Percentiles rank a stretch among this genome's conserved stretches.
Evolutionary conservation across 2,329 filamentous ascomycete species (phyloP).

Genomic region (Hypoxylon sp.): DNA sequence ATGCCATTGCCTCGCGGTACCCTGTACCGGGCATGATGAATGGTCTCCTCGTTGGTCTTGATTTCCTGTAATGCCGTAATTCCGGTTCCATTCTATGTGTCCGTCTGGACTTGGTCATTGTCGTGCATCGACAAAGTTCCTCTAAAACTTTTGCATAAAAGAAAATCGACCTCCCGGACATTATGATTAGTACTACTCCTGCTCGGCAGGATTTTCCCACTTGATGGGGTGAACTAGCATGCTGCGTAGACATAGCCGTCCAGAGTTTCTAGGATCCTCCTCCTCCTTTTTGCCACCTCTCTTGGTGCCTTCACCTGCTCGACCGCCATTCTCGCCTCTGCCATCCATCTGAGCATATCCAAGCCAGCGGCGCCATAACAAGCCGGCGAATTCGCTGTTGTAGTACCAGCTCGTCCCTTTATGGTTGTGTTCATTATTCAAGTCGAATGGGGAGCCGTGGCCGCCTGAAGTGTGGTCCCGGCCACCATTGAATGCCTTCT

Average conservation of each 20-base stretch:
- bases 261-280: constrained; percentile 61
- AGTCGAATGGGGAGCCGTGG: constrained; percentile 75
- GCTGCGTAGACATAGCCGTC: constrained; percentile 83
- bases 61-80: constrained; percentile 35
- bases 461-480: constrained; percentile 76
- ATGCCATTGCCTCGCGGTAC: constrained; percentile 42
- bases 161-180: constrained; percentile 29
- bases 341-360: constrained; percentile 69
- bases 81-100: constrained; percentile 44
- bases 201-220: constrained; percentile 68
- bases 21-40: constrained; percentile 45
- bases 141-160: constrained; percentile 42
- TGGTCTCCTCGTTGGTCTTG: constrained; percentile 33
- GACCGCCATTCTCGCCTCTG: constrained; percentile 64
- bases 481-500: constrained; percentile 84
- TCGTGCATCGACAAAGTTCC: constrained; percentile 29
- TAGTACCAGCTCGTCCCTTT: constrained; percentile 89
- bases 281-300: constrained; percentile 69
- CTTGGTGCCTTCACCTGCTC: constrained; percentile 62
- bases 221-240: constrained; percentile 89
- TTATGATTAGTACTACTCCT: constrained; percentile 46
- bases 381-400: constrained; percentile 80
- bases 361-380: constrained; percentile 86
- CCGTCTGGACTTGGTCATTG: constrained; percentile 30
- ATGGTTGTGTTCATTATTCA: constrained; percentile 85